phyloP scores from a whole-genome alignment of 2,329 filamentous ascomycete genomes.

The Colletotrichum australisinense region DNA sequence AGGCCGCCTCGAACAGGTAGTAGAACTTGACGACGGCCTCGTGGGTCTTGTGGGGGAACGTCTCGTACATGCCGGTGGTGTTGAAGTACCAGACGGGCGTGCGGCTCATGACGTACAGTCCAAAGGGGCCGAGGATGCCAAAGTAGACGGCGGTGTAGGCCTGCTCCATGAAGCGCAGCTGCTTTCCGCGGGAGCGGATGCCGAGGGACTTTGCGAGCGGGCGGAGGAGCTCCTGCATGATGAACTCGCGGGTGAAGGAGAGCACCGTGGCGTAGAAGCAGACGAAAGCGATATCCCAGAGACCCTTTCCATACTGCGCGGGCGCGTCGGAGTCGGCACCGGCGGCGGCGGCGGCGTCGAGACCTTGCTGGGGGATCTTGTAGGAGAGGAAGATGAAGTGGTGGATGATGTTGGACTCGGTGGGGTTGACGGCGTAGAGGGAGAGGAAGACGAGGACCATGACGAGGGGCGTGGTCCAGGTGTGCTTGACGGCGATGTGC shows the following conservation, averaged over 20 bases:
- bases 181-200: constrained; percentile 72
- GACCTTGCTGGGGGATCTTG: constrained; percentile 59
- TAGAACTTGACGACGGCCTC: constrained; percentile 77
- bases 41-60: constrained; percentile 75
- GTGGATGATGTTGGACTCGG: constrained; percentile 71
- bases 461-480: constrained; percentile 64
- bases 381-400: constrained; percentile 79
- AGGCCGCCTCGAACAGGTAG: constrained; percentile 79
- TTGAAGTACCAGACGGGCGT: constrained; percentile 83
- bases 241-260: constrained; percentile 79
- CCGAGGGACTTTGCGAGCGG: constrained; percentile 70
- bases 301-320: constrained; percentile 77
- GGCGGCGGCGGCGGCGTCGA: constrained; percentile 40
- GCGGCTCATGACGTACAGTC: constrained; percentile 76
- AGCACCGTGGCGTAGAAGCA: constrained; percentile 78
- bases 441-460: constrained; percentile 64
- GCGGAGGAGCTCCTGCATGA: constrained; percentile 77
- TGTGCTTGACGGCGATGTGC: constrained; percentile 35
- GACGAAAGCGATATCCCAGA: constrained; percentile 76
- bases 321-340: constrained; percentile 44
- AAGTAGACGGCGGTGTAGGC: constrained; percentile 81
- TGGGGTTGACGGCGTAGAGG: constrained; percentile 72
- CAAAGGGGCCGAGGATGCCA: constrained; percentile 72
- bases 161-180: constrained; percentile 80
- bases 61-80: constrained; percentile 77